Conservation (phyloP, 257 asterid genomes). For the Ilex asprella region DNA sequence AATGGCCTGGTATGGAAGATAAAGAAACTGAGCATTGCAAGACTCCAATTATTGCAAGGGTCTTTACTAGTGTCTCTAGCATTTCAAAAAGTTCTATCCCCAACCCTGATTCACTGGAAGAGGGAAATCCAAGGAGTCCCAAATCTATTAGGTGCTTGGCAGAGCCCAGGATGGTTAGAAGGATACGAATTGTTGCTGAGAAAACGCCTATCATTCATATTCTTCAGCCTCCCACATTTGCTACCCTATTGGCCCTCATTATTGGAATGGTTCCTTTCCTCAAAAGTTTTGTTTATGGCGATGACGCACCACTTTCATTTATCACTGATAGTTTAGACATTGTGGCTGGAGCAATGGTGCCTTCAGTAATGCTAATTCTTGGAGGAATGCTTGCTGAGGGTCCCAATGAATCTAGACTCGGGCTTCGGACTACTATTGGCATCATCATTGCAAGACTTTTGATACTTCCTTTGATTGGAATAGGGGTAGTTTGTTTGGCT, state of each 20-base stretch:
- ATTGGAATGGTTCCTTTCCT: constrained; percentile 75
- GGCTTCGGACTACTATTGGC: constrained; percentile 60
- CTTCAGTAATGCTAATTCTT: constrained; percentile 83
- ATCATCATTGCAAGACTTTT: constrained; percentile 62
- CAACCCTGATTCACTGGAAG: constrained; percentile 47
- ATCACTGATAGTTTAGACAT: constrained; percentile 74
- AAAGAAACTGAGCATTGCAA: constrained; percentile 77
- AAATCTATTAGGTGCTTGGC: constrained; percentile 67
- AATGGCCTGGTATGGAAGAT: constrained; percentile 98
- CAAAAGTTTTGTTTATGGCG: constrained; percentile 60
- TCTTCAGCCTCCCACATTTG: constrained; percentile 83
- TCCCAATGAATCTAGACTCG: constrained; percentile 73
- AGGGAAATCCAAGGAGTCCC: constrained; percentile 45
- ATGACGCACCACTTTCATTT: constrained; percentile 65
- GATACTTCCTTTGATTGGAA: constrained; percentile 66
- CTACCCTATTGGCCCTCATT: constrained; percentile 67
- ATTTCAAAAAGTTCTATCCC: constrained; percentile 37
- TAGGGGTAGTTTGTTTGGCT: constrained; percentile 52
- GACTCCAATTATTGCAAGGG: constrained; percentile 64
- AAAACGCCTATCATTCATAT: constrained; percentile 68
- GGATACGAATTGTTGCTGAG: constrained; percentile 66
- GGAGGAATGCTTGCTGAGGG: constrained; percentile 99
- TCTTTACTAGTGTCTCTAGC: constrained; percentile 23
- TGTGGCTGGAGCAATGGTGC: constrained; percentile 83
- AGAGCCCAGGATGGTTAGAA: constrained; percentile 72